Evolutionary conservation across 345 rosid species (phyloP), one percentile per base, ranked within the genome.

Genomic region (Sisymbrium irio): DNA sequence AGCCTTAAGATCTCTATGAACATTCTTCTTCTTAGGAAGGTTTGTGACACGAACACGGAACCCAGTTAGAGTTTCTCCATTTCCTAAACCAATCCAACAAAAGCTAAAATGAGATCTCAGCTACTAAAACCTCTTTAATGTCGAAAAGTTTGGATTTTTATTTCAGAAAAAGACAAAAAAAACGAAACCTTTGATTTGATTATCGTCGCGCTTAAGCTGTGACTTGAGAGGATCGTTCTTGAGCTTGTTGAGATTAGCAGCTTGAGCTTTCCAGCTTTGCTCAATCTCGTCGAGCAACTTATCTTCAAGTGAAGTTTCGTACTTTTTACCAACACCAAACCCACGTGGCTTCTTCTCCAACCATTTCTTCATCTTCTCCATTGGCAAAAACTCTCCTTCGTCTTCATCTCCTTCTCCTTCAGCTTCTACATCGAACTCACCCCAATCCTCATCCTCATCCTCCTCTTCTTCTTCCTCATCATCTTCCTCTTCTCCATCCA

Each of bases 11-110:
- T 94, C 97, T 73, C 96, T 85, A 22, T 85, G 88, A 65, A 94
- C 74, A 49, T 91, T 94, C 90, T 83, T 94, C 81, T 94, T 94
- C 96, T 84, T 94, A 1, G 98, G 98, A 62, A 94, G 91, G 81
- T 89, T 86, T 12, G 50, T 25, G 47, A 91, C 74, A 39, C 80
- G 85, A 32, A 94, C 95, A 62, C 86, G 85, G 32, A 84, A 59
- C 35, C 91, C 85, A 65, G 65, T 77, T 17, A 83, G 79, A 73
- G 71, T 67, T 30, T 50, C 86, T 78, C 80, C 86, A 56, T 55
- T 5, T 47, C 49, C 88, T 86, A 15, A 35, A 62, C 7, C 62
- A 62, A 33, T 0, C 15, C 37, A 41, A 41, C 46, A 41, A n/a
- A n/a, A 39, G 39, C 12, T 60, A 51, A 22, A 71, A 45, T 76